phyloP scores from a whole-genome alignment of 352 stramenopile genomes.

The Globisporangium middletonii region DNA sequence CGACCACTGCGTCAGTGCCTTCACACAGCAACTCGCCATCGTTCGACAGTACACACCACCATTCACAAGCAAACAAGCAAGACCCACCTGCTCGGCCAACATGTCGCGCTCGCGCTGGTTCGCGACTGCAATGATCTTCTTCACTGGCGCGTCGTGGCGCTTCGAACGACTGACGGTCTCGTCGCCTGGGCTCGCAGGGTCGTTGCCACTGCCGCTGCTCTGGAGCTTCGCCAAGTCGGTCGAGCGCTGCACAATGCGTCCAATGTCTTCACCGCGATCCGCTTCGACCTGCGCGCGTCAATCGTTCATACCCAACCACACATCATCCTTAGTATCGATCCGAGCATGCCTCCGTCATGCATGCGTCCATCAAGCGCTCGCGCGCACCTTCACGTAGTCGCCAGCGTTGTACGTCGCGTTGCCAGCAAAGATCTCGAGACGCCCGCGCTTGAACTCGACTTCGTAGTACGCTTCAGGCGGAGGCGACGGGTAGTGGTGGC shows the following conservation, averaged over 20 bases:
- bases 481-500: constrained; percentile 39
- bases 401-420: constrained; percentile 85
- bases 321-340: neutral
- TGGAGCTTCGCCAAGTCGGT: constrained; percentile 79
- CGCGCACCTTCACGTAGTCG: constrained; percentile 89
- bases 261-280: constrained; percentile 96
- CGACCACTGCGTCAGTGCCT: neutral
- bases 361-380: neutral
- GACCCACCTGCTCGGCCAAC: constrained; percentile 70
- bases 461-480: constrained; percentile 88
- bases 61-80: neutral
- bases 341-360: neutral
- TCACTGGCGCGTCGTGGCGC: constrained; percentile 69
- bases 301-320: neutral
- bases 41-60: neutral
- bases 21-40: neutral
- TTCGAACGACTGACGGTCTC: constrained; percentile 45
- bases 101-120: constrained; percentile 91
- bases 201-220: constrained; percentile 12
- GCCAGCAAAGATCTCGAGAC: constrained; percentile 88
- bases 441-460: constrained; percentile 94
- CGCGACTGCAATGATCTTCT: constrained; percentile 92
- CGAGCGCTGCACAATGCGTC: constrained; percentile 87
- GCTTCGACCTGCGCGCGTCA: constrained; percentile 88
- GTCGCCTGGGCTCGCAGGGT: constrained; percentile 26